A percentile compares a stretch with the other conserved stretches of the same genome.
Conservation (phyloP, 2,329 filamentous ascomycete species). For the Colletotrichum melonis region DNA sequence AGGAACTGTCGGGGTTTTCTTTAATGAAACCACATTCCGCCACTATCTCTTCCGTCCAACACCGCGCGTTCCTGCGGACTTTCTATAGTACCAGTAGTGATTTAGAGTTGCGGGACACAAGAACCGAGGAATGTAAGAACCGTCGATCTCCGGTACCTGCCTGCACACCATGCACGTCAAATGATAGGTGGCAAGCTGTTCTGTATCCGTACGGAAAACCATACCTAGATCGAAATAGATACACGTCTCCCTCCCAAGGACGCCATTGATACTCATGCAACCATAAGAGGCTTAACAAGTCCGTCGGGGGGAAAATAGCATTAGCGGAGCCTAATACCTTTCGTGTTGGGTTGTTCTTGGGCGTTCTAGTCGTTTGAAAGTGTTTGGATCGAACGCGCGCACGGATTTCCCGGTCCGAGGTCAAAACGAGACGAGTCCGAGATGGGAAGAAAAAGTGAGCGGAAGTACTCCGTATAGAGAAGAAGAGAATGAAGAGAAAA, state of each 20-base stretch:
- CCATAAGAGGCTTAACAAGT: too few relatives aligned
- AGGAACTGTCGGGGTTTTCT: not conserved
- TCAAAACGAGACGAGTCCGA: slow-evolving; percentile 2
- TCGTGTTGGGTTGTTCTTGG: not conserved
- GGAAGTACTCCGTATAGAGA: too few relatives aligned
- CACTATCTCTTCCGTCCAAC: not conserved
- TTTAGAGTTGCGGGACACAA: slow-evolving; percentile 34
- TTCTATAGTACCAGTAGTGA: not conserved
- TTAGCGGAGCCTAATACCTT: too few relatives aligned
- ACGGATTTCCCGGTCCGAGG: slow-evolving; percentile 1
- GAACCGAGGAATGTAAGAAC: slow-evolving; percentile 21
- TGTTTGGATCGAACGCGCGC: not conserved
- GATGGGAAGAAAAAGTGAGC: not conserved
- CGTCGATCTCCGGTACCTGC: slow-evolving; percentile 16
- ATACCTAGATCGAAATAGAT: too few relatives aligned
- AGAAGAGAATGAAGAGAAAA: not conserved
- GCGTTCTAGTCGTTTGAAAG: not conserved
- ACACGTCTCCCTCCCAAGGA: too few relatives aligned
- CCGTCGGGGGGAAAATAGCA: too few relatives aligned
- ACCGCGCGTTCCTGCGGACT: not conserved
- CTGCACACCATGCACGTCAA: slow-evolving; percentile 20
- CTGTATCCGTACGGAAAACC: not conserved
- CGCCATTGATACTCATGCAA: too few relatives aligned
- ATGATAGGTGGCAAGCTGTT: not conserved
- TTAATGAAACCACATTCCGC: not conserved